Base-by-base conservation (phyloP, 495 filamentous ascomycete species). In the Tricharina praecox region DNA sequence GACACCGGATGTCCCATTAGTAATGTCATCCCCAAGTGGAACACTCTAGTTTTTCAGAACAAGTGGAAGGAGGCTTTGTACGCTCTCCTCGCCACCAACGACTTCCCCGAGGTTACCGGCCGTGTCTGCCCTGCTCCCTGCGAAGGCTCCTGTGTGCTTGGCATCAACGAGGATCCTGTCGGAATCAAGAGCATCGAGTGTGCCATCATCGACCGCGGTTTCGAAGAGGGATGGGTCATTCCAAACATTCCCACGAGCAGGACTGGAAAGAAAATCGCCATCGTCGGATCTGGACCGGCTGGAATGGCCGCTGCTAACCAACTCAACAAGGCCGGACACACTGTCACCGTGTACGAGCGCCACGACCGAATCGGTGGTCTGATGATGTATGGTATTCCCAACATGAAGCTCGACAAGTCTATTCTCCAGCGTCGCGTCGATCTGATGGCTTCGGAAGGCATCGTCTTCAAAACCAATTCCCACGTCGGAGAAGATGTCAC, bases 351-450 rank as follows among this genome's bases (percentile, higher is more conserved):
- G 13, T 96, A 95, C 64, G 90, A 99, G 72, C 84, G 90, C 33
- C 76, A 90, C 51, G 90, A 99, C 63, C 84, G 90, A 50, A 68
- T 81, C 50, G 90, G 90, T 64, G 90, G 90, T 59, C 70, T 99
- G 50, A 79, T 99, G 57, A 99, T 99, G 90, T 78, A 99, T 62
- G 90, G 90, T 54, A 99, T 99, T 51, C 90, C 90, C 39, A 99
- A 99, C 73, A 99, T 99, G 90, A 99, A 99, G 72, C 79, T 99
- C 23, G 90, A 99, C 73, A 99, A 99, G 74, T 85, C 83, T 61
- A 74, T 99, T 48, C 90, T 99, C 41, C 85, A 96, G 71, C 82
- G 90, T 41, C 82, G 90, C 59, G 85, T 90, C 18, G 81, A 99
- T 65, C 81, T 99, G 65, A 93, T 99, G 86, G 82, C 81, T 44